Conservation (phyloP, 2,329 filamentous ascomycete species). For the Helminthosporium solani region DNA sequence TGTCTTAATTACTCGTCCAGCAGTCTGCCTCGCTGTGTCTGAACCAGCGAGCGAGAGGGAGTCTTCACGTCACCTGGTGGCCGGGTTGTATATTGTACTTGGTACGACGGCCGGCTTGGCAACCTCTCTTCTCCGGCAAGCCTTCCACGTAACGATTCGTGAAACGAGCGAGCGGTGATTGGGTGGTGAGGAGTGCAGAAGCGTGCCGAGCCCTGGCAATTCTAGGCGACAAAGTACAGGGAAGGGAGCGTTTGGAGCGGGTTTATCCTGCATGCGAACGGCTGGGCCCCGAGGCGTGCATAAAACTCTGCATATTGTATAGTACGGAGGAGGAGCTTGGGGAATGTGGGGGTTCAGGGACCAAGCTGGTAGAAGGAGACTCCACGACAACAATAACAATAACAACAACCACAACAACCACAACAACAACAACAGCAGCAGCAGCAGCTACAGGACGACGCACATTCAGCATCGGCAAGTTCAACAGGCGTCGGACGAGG, state of each 20-base stretch:
- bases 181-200: neutral
- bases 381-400: neutral
- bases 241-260: conserved; percentile 13
- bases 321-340: neutral
- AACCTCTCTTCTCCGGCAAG: conserved; percentile 1
- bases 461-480: neutral
- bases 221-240: neutral
- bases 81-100: neutral
- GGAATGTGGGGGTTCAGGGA: conserved; percentile 9
- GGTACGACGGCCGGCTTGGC: neutral
- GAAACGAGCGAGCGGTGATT: conserved; percentile 1
- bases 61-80: neutral
- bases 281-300: conserved; percentile 9
- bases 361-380: neutral
- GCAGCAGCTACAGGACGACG: neutral
- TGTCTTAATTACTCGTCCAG: no score
- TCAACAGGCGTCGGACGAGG: conserved; percentile 1
- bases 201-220: conserved; percentile 8
- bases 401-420: no score
- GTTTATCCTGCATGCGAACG: conserved; percentile 10
- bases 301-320: conserved; percentile 13
- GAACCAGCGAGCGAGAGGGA: no score
- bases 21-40: no score
- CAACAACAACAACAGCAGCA: no score
- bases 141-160: neutral